Evolutionary conservation across 257 asterid genomes (phyloP), one percentile per base, ranked within the genome.

Genomic region (Solanum verrucosum): DNA sequence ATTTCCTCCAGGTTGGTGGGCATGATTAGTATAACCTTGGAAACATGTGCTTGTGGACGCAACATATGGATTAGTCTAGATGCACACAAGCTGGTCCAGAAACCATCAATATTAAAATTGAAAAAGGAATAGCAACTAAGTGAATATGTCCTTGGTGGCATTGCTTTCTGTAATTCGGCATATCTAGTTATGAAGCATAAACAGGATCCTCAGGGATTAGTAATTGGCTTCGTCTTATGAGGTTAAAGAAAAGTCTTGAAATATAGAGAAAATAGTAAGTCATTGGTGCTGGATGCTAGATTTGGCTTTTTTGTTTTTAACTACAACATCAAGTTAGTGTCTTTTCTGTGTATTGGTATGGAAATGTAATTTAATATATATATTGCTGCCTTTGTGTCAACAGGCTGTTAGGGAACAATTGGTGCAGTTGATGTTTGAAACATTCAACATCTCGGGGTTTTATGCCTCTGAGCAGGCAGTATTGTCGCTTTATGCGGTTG

Each of bases 371-470:
- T 9, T 82, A 49, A 82, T 82, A 20, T 16, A 46, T 20, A 49
- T 31, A 82, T 29, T 38, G 4, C 44, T 82, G 20, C 7, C 13
- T 82, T 49, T 49, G 70, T 82, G 31, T 88, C 49, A 86, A 89
- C 98, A 96, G 99, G 98, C 98, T 68, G 89, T 93, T 40, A 89
- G 98, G 91, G 99, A 96, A 91, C 98, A 94, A 74, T 88, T 96
- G 95, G 98, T 96, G 93, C 99, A 96, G 71, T 49, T 96, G 95
- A 94, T 96, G 99, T 96, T 96, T 92, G 99, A 96, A 86, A 96
- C 95, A 11, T 96, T 96, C 92, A 95, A 96, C 83, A 92, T 96
- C 86, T 94, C 98, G 35, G 99, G 99, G 52, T 96, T 96, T 91
- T 96, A 93, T 90, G 98, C 99, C 70, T 92, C 96, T 87, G 99